phyloP scores from a whole-genome alignment of 129 eudicot species.

The Rutidosis leptorrhynchoides region DNA sequence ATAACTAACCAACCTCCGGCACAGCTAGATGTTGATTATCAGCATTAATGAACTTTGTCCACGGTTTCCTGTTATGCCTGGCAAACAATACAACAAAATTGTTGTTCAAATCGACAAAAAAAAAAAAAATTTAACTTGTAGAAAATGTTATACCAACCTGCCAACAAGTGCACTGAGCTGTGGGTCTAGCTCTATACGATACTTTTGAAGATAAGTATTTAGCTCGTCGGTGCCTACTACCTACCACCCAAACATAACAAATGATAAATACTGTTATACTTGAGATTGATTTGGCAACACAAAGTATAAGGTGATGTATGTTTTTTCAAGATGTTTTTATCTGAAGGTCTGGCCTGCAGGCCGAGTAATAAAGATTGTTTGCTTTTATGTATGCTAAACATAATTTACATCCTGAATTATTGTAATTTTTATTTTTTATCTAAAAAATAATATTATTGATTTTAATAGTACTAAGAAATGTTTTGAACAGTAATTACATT shows the following conservation, averaged over 20 bases:
- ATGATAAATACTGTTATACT: not conserved
- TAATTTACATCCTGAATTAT: no score
- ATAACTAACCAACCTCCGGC: conserved; percentile 66
- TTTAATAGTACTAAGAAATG: no score
- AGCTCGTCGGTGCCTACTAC: conserved; percentile 89
- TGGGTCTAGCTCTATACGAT: conserved; percentile 72
- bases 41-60: conserved; percentile 68
- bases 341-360: no score
- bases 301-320: not conserved
- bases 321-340: no score
- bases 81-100: conserved; percentile 11
- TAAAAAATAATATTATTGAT: no score
- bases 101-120: not conserved
- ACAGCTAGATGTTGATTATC: conserved; percentile 84
- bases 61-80: conserved; percentile 81
- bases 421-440: no score
- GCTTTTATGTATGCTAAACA: no score
- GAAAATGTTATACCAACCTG: conserved; percentile 40
- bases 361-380: no score
- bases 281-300: not conserved
- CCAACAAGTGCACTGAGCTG: conserved; percentile 81
- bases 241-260: conserved; percentile 29
- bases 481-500: no score
- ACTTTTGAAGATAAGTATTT: conserved; percentile 66
- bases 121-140: not conserved